phyloP scores from a whole-genome alignment of 2,329 filamentous ascomycete genomes.

The Cladosporium sphaerospermum region DNA sequence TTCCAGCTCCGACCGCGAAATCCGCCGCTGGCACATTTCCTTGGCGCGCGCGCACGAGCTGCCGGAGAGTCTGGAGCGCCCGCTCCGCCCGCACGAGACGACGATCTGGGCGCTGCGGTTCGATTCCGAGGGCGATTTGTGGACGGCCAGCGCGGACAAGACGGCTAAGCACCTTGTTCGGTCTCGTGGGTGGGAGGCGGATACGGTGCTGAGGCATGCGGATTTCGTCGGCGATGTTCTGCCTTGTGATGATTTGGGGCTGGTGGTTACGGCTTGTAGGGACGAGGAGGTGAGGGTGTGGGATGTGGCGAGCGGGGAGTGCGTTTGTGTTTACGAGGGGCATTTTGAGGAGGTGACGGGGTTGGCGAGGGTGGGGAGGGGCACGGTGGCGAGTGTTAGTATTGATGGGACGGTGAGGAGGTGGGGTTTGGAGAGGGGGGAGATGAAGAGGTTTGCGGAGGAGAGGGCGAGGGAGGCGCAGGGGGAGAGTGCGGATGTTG shows the following conservation, averaged over 20 bases:
- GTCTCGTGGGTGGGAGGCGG: conserved; percentile 60
- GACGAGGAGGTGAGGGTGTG: conserved; percentile 91
- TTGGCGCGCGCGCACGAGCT: conserved; percentile 50
- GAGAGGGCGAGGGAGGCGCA: conserved; percentile 46
- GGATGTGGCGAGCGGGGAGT: conserved; percentile 47
- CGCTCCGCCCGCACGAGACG: conserved; percentile 78
- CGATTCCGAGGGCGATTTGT: conserved; percentile 62
- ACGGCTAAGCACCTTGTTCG: conserved; percentile 74
- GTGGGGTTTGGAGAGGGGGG: conserved; percentile 66
- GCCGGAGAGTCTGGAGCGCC: conserved; percentile 38
- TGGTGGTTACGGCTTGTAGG: conserved; percentile 80
- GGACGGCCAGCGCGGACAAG: conserved; percentile 90
- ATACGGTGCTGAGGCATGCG: conserved; percentile 70
- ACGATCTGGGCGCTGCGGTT: conserved; percentile 79
- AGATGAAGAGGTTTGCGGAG: conserved; percentile 51
- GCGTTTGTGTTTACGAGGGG: conserved; percentile 48
- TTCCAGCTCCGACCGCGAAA: conserved; percentile 57
- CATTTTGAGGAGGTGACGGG: conserved; percentile 93
- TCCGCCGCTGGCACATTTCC: conserved; percentile 68
- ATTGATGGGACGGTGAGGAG: conserved; percentile 84
- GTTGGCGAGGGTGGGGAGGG: conserved; percentile 51
- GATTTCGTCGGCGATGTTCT: conserved; percentile 84
- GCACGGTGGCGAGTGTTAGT: conserved; percentile 66
- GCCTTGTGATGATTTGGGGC: conserved; percentile 58
- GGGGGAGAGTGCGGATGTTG: conserved; percentile 42